Base-by-base conservation (phyloP, 148 eudicot species). In the Camellia japonica region DNA sequence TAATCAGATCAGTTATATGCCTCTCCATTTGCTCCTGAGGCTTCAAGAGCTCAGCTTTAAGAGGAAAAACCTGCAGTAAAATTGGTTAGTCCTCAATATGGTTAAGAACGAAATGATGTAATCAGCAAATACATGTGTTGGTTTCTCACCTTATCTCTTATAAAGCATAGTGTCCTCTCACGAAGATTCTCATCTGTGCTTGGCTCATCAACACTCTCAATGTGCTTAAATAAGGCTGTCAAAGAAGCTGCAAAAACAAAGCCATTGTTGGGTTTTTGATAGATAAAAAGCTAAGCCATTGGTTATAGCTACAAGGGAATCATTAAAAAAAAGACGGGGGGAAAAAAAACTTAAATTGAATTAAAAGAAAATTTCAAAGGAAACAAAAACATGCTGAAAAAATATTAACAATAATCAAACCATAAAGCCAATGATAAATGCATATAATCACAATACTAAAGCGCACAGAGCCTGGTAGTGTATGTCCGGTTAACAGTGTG, bases 21-120 rank as follows among this genome's bases (percentile, higher is more conserved):
- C 99, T 91, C 86, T 96, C 99, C 97, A 96, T 93, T 85, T 89
- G 91, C 71, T 96, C 99, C 81, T 89, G 90, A 58, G 99, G 98
- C 89, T 90, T 96, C 79, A 96, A 82, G 63, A 96, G 92, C 85
- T 96, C 99, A 79, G 90, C 79, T 86, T 90, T 96, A 18, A 96
- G 88, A 73, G 97, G 97, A 73, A 96, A 96, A 74, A 96, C 93
- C 99, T 96, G 91, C 86, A 89, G 16, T 11, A 38, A 60, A 78
- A 69, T 38, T 23, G 18, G 20, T 42, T 14, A 19, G 38, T 55
- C 68, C n/a, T 67, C 74, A 66, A 15, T 47, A 71, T 38, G 47
- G 55, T n/a, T 42, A 11, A 56, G 30, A 44, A 30, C 38, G 2
- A 64, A 74, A 73, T 41, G 13, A 51, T 65, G 38, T 42, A 59